Evolutionary conservation across 129 eudicot genomes (phyloP).

Genomic region (carrot (Daucus carota)): DH1_v3.0 NC_030382.2:45489501-45490000

Average conservation of each 20-base stretch:
- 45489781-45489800: slow-evolving; percentile 90
- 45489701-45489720: slow-evolving; percentile 76
- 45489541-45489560: not conserved
- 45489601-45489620: slow-evolving; percentile 2
- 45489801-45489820: slow-evolving; percentile 70
- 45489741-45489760: slow-evolving; percentile 45
- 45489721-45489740: slow-evolving; percentile 77
- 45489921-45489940: no score
- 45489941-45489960: not conserved
- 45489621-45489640: not conserved
- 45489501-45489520: not conserved
- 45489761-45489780: slow-evolving; percentile 84
- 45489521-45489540: not conserved
- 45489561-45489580: not conserved
- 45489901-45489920: not conserved
- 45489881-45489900: not conserved
- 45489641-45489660: slow-evolving; percentile 78
- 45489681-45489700: slow-evolving; percentile 66
- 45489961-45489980: not conserved
- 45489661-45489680: slow-evolving; percentile 81
- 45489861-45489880: not conserved
- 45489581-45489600: not conserved
- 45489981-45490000: not conserved
- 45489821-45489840: slow-evolving; percentile 91
- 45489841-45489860: not conserved